Conservation (phyloP, 306 rosid species). For the Lablab purpureus region DNA sequence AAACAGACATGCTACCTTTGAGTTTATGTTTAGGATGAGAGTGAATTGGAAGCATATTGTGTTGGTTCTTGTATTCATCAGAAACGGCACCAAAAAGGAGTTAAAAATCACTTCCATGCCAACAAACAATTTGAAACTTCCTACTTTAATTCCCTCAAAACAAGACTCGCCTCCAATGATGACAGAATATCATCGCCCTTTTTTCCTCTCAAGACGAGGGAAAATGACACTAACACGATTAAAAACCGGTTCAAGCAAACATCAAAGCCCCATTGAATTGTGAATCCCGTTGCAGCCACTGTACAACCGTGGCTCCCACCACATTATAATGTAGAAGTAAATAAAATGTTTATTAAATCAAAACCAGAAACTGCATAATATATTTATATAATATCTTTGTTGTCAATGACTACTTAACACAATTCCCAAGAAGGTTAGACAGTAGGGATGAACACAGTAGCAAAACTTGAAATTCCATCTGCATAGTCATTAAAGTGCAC, state of each 20-base stretch:
- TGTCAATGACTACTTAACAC: slow-evolving; percentile 71
- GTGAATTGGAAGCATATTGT: too few relatives aligned
- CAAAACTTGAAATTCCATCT: slow-evolving; percentile 79
- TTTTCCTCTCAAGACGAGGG: too few relatives aligned
- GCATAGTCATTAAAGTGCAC: slow-evolving; percentile 70
- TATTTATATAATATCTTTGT: slow-evolving; percentile 51
- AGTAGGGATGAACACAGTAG: slow-evolving; percentile 58
- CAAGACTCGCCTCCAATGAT: too few relatives aligned
- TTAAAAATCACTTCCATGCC: slow-evolving; percentile 16
- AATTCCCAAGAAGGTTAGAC: slow-evolving; percentile 59
- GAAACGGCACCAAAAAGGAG: slow-evolving; percentile 12
- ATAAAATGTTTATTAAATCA: slow-evolving; percentile 41
- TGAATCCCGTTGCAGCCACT: slow-evolving; percentile 10
- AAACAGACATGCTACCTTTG: too few relatives aligned
- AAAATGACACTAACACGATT: too few relatives aligned
- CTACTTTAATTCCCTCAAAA: slow-evolving; percentile 14
- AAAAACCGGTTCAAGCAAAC: background rate
- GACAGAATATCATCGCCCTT: too few relatives aligned
- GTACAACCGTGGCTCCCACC: slow-evolving; percentile 22
- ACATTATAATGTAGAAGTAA: slow-evolving; percentile 34
- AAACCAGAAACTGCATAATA: slow-evolving; percentile 49
- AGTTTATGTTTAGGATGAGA: too few relatives aligned
- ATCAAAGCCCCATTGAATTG: slow-evolving; percentile 13
- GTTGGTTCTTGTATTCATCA: slow-evolving; percentile 4
- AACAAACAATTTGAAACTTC: slow-evolving; percentile 30